Percentiles rank a stretch among this genome's conserved stretches.
phyloP scores from a whole-genome alignment of 306 rosid genomes.

The Fragaria iinumae region DNA sequence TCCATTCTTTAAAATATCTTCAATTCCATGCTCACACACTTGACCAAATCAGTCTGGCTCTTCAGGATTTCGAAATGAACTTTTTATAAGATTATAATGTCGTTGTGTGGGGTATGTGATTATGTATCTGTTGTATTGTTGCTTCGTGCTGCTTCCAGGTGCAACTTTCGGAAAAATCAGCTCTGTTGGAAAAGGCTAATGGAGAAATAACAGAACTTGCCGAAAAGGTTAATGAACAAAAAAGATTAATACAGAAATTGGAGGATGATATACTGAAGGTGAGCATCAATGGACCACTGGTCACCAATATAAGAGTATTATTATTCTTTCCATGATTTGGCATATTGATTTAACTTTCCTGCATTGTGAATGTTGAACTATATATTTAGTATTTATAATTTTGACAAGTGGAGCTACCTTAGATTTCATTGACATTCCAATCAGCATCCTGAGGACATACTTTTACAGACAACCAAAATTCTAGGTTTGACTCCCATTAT shows the following conservation, averaged over 20 bases:
- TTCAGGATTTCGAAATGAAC: not conserved
- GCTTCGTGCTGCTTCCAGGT: constrained; percentile 52
- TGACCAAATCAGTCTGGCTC: not conserved
- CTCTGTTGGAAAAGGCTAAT: constrained; percentile 70
- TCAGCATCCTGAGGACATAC: not conserved
- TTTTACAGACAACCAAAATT: not conserved
- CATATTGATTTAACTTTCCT: not conserved
- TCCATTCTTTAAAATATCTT: not conserved
- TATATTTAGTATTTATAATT: not conserved
- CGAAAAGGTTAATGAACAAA: constrained; percentile 68
- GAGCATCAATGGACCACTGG: constrained; percentile 22
- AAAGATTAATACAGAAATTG: constrained; percentile 83
- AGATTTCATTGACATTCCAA: not conserved
- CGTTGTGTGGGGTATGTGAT: not conserved
- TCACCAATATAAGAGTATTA: not conserved
- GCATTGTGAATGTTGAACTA: constrained; percentile 6
- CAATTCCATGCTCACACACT: not conserved
- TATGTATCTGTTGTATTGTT: not conserved
- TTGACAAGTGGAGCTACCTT: not conserved
- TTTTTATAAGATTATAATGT: not conserved
- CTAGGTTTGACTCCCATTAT: not conserved
- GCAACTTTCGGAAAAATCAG: constrained; percentile 69
- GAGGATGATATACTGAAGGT: constrained; percentile 98
- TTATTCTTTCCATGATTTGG: constrained; percentile 15
- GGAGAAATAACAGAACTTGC: constrained; percentile 63